Evolutionary conservation across 352 stramenopile genomes (phyloP), one percentile per base, ranked within the genome.

Genomic region (Globisporangium abappressorium): DNA sequence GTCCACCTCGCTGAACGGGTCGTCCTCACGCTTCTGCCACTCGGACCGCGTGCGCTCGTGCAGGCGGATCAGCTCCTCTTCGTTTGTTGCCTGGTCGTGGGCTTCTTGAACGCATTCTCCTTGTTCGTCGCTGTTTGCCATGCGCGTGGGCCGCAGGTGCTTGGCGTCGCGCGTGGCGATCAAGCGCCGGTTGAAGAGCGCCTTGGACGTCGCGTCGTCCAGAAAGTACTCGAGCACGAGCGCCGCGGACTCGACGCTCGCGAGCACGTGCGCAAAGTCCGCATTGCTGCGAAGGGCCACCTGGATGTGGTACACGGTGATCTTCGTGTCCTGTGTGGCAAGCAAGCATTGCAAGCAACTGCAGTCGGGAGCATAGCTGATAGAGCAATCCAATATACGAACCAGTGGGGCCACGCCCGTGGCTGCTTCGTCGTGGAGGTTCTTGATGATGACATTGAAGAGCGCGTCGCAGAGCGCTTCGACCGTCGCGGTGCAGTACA

Each of bases 1-100:
- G 62, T 89, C 81, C 53, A 84, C 77, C 8, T 89, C 81, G 14
- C 69, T 71, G 70, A 89, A 89, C 67, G 81, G 81, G 28, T 85
- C 81, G 57, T 87, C 78, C 43, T 81, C 78, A 38, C 78, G 78
- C 68, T 82, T 81, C 64, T 85, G 75, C 78, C 81, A 89, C 71
- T 87, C 78, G 65, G 71, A 70, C 12, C 79, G 77, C 46, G 75
- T 85, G 51, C 75, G 73, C 63, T 77, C 78, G 58, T 89, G 78
- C 24, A 73, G 64, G 14, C 63, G 70, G 26, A 86, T 79, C 38
- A 84, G 47, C 64, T 82, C 70, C 12, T 83, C 71, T 22, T 85
- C 78, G 68, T 12, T 70, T n/a, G 18, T 6, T 5, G 38, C 38
- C 38, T 46, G 41, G 5, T 51, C 43, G 15, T 51, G 18, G 18